A percentile compares a stretch with the other conserved stretches of the same genome.
Conservation (phyloP, 805 yeast genomes). For the Wickerhamomyces bovis region DNA sequence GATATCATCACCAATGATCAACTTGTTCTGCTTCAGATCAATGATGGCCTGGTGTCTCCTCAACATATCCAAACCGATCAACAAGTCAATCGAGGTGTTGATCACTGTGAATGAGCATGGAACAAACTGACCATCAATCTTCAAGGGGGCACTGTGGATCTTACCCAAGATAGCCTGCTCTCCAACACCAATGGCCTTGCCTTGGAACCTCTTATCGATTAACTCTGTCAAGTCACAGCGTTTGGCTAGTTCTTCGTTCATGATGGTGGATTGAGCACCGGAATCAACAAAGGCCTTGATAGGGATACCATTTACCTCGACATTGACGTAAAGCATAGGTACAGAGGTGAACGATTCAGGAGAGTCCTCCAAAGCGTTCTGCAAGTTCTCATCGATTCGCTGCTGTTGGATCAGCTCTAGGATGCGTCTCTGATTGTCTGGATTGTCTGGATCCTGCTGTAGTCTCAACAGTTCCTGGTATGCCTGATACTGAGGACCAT, state of each 20-base stretch:
- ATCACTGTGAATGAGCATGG: conserved; percentile 69
- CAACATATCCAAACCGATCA: conserved; percentile 89
- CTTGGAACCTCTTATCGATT: conserved; percentile 73
- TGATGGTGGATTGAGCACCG: conserved; percentile 89
- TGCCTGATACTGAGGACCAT: conserved; percentile 1
- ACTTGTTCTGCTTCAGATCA: conserved; percentile 60
- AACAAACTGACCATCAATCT: conserved; percentile 58
- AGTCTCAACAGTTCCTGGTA: conserved; percentile 42
- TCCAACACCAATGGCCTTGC: conserved; percentile 91
- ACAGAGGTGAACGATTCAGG: conserved; percentile 88
- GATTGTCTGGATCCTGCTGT: conserved; percentile 63
- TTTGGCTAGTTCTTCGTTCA: conserved; percentile 73
- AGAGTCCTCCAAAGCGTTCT: conserved; percentile 74
- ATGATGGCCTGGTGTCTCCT: conserved; percentile 80
- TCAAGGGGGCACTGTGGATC: conserved; percentile 83
- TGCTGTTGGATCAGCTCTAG: conserved; percentile 62
- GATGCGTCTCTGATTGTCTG: conserved; percentile 59
- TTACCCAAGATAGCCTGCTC: conserved; percentile 70
- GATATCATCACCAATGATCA: conserved; percentile 69
- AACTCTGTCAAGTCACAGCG: conserved; percentile 61
- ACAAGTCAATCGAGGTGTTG: conserved; percentile 65
- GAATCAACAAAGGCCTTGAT: conserved; percentile 94
- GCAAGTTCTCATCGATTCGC: conserved; percentile 74
- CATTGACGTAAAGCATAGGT: conserved; percentile 73
- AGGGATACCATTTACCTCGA: conserved; percentile 72